Conservation (phyloP, 306 rosid genomes). For the Glycine latifolia region DNA sequence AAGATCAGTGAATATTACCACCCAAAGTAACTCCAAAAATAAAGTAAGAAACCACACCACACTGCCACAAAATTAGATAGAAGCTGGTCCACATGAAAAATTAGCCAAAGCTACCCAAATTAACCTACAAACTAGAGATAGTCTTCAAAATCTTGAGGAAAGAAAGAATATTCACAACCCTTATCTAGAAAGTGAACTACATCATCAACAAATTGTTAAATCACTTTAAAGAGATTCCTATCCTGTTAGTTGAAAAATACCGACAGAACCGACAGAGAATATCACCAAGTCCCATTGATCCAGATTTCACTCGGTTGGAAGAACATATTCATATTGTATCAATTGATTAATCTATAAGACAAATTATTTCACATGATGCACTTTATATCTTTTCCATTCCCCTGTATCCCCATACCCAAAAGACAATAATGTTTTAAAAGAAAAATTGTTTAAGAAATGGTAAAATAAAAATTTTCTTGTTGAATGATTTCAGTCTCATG, state of each 20-base stretch:
- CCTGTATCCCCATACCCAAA: neutral
- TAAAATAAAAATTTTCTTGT: too few species aligned
- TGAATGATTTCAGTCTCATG: too few species aligned
- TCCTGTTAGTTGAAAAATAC: neutral
- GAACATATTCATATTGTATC: neutral
- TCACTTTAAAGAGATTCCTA: slow-evolving; percentile 1
- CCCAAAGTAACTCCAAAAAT: neutral
- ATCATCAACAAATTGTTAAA: neutral
- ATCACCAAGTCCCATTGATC: neutral
- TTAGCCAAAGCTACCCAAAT: neutral
- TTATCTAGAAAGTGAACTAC: neutral
- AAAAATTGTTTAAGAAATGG: too few species aligned
- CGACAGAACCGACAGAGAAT: neutral
- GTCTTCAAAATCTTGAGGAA: neutral
- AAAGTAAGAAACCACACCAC: neutral
- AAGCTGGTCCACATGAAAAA: neutral
- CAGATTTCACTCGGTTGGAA: neutral
- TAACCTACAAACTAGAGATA: neutral
- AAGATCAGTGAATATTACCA: neutral
- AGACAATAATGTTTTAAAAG: neutral
- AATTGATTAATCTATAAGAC: neutral
- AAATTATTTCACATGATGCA: neutral
- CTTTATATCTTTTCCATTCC: neutral
- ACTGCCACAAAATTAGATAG: neutral
- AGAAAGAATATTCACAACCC: neutral